Evolutionary conservation across 129 eudicot genomes (phyloP), one percentile per base, ranked within the genome.

Genomic region (Arctium minus): DNA sequence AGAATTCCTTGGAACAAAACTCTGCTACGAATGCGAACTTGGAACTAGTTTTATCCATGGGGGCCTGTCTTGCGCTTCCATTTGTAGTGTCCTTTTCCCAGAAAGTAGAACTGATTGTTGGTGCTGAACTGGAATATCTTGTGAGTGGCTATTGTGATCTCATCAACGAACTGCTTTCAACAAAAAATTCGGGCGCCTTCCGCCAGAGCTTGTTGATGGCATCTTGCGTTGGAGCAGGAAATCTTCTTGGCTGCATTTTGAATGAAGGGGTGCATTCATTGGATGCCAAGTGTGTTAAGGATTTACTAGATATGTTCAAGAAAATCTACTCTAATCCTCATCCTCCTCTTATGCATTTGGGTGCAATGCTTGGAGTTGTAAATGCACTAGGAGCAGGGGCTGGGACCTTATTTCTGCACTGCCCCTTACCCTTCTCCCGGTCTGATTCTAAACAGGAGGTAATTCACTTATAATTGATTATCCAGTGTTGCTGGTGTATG

Each of bases 351-450:
- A 18, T 92, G 32, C 97, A 91, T 84, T 88, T 96, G 69, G 97
- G 99, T 87, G 99, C 96, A 27, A 91, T 96, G 96, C 91, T 96
- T 87, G 99, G 98, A 73, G 87, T 96, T 84, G 92, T 96, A n/a
- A 96, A 93, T 80, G 89, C 91, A 42, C 82, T 96, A 82, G 99
- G 99, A 22, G 96, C 96, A 65, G 92, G 92, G 65, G 93, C 92
- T 70, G 99, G 98, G 78, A 71, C 80, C 40, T 74, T 86, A 77
- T 70, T 85, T 87, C 90, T 82, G 83, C 79, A 76, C 36, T 68
- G 33, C 77, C 86, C 94, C 46, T 39, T 76, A 8, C 74, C 87
- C 18, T 70, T 87, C 69, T 84, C 80, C 17, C 64, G 67, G n/a
- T 79, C 83, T 75, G 42, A 60, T 73, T 77, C 78, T 60, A 80